Evolutionary conservation across 2,329 filamentous ascomycete genomes (phyloP).

Genomic region (Hypoxylon sp.): DNA sequence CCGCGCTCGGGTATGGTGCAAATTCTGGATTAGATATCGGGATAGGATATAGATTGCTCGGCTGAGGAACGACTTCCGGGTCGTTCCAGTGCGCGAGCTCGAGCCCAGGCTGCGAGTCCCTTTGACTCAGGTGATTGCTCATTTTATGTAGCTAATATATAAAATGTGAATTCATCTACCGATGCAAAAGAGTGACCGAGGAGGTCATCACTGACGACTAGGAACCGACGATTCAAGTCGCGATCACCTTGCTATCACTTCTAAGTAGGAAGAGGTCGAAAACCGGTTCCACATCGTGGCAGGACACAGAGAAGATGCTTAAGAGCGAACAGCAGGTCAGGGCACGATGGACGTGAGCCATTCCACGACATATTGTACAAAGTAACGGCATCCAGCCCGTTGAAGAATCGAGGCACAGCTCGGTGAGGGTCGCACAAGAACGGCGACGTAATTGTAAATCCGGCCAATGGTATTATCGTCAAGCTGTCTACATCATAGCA

Average conservation of each 20-base stretch:
- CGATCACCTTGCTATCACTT: constrained; percentile 2
- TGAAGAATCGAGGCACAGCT: constrained; percentile 9
- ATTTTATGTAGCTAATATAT: constrained; percentile 12
- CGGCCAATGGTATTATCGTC: constrained; percentile 1
- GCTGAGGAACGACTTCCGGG: constrained; percentile 20
- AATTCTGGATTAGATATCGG: constrained; percentile 1
- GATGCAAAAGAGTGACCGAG: neutral
- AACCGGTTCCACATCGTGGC: constrained; percentile 10
- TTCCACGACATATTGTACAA: constrained; percentile 4
- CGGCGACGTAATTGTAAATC: constrained; percentile 1
- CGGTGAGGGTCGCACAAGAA: neutral
- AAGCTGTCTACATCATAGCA: neutral
- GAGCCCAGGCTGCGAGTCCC: constrained; percentile 34
- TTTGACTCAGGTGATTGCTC: constrained; percentile 5
- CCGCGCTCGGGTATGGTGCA: constrained; percentile 1
- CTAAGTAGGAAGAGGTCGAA: neutral
- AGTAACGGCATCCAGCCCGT: neutral
- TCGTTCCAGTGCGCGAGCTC: constrained; percentile 20
- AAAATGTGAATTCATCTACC: neutral
- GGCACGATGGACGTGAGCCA: neutral
- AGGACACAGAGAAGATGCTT: neutral
- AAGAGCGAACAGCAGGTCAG: neutral
- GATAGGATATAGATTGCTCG: constrained; percentile 6
- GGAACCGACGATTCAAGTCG: constrained; percentile 1
- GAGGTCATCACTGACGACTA: constrained; percentile 1